Base-by-base conservation (phyloP, 805 yeast genomes). In the Hanseniaspora valbyensis region DNA sequence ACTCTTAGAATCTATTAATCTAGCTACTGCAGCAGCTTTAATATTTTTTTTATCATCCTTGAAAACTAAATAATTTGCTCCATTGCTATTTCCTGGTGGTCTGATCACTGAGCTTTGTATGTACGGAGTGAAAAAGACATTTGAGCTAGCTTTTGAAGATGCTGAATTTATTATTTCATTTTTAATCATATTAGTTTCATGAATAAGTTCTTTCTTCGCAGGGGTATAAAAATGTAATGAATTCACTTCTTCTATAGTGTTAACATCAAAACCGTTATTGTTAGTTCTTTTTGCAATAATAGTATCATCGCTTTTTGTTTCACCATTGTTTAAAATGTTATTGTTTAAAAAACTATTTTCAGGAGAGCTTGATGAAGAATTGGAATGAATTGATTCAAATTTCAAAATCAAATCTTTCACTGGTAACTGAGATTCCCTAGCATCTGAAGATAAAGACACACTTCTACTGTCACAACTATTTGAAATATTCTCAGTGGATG, bases 331-430 rank as follows among this genome's bases (percentile, higher is more conserved):
- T 10, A 45, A 45, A 7, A 45, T 38, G 22, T 45, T 45, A 14
- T 45, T 45, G 13, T 39, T 45, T 5, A 45, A 12, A 21, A 45
- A 45, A 33, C 50, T 45, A 22, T 45, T 30, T 3, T 38, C 43
- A 12, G 18, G 33, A 2, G 50, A 38, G 13, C 29, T 45, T 2
- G 39, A 16, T 18, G 50, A 45, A 0, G 50, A 38, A 9, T 19
- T 25, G 2, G 44, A 38, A 19, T 39, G 38, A 3, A 45, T 38
- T 9, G 28, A 30, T 25, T 45, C 50, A 45, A 45, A 45, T 18
- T 39, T 29, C 16, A 28, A 5, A 21, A 45, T 45, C 25, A 45
- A 25, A 24, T 29, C 19, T 19, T 45, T 38, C 5, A 45, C 50
- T 25, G 50, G 50, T 21, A 14, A 16, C 19, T 45, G 43, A 13